These are phyloP conservation scores for Pseudogymnoascus sp. DNA, from an alignment of 2,329 filamentous ascomycete genomes.

Conservation along the genomic window DNA sequence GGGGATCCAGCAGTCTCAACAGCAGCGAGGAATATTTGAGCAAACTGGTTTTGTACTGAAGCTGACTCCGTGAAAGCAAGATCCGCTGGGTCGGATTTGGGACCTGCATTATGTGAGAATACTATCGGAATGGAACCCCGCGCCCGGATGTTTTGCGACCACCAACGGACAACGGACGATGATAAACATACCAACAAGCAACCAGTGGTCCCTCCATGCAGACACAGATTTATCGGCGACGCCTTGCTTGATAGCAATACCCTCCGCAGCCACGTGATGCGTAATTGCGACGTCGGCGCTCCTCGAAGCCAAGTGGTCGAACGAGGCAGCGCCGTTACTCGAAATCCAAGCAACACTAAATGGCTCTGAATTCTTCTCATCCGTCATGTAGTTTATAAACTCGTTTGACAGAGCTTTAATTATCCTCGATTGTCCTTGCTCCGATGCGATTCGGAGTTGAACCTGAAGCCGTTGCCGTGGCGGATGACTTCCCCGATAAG, in stretches of 20 bases:
- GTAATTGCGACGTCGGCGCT: conserved; percentile 39
- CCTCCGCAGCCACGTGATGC: conserved; percentile 35
- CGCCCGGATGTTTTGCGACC: not conserved
- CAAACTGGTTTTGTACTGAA: conserved; percentile 26
- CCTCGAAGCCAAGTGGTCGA: conserved; percentile 34
- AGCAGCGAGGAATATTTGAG: conserved; percentile 27
- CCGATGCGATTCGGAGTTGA: conserved; percentile 27
- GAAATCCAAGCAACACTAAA: conserved; percentile 39
- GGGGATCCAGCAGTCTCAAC: conserved; percentile 28
- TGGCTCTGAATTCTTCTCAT: conserved; percentile 20
- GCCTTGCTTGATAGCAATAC: conserved; percentile 35
- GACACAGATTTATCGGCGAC: conserved; percentile 33
- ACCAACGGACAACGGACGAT: conserved; percentile 7
- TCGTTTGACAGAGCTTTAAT: conserved; percentile 30
- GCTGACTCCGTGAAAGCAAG: conserved; percentile 27
- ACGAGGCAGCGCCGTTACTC: conserved; percentile 38
- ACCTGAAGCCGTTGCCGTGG: not conserved
- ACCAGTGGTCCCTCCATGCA: conserved; percentile 39
- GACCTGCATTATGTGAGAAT: conserved; percentile 12
- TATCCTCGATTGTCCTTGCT: conserved; percentile 28
- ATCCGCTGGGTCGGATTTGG: conserved; percentile 28
- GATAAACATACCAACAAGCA: conserved; percentile 32
- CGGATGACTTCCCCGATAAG: not conserved
- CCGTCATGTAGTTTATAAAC: conserved; percentile 30
- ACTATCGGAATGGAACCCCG: not conserved